These are phyloP conservation scores for Nitzschia inconspicua DNA, from an alignment of 108 stramenopile species.

Conservation along the genomic window DNA sequence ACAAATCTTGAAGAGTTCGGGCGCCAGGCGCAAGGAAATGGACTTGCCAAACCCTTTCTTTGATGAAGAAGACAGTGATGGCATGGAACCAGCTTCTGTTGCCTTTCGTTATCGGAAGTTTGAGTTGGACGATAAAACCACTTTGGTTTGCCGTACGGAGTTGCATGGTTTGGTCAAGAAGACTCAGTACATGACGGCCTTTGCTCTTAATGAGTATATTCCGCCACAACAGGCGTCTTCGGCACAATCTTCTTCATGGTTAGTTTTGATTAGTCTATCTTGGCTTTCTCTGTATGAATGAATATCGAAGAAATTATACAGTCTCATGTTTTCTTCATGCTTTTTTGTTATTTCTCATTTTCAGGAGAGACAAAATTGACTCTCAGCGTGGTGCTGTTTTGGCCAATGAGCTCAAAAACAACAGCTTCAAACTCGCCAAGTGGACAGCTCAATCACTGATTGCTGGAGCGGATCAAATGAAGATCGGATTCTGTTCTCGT, in stretches of 20 bases:
- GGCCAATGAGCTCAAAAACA: conserved; percentile 98
- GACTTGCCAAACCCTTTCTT: conserved; percentile 95
- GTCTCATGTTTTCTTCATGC: too few species aligned
- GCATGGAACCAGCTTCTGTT: conserved; percentile 92
- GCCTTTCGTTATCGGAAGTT: conserved; percentile 98
- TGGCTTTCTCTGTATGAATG: too few species aligned
- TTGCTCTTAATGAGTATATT: conserved; percentile 94
- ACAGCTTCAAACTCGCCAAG: conserved; percentile 95
- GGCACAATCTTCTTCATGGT: conserved; percentile 8
- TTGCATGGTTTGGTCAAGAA: conserved; percentile 80
- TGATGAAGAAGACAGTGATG: conserved; percentile 93
- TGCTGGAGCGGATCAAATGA: conserved; percentile 96
- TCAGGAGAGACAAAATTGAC: conserved; percentile 92
- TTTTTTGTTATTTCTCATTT: neutral
- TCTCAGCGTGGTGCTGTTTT: conserved; percentile 92
- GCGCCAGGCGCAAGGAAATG: conserved; percentile 71
- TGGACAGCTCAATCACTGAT: conserved; percentile 96
- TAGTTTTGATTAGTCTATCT: neutral
- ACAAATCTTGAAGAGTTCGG: conserved; percentile 85
- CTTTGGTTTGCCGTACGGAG: conserved; percentile 78
- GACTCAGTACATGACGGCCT: conserved; percentile 90
- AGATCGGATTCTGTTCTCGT: conserved; percentile 94
- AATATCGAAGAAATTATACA: too few species aligned
- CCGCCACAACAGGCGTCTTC: conserved; percentile 28
- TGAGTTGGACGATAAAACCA: conserved; percentile 68